Base-by-base conservation (phyloP, 192 early-diverging fungal species). In the Linnemannia hyalina region DNA sequence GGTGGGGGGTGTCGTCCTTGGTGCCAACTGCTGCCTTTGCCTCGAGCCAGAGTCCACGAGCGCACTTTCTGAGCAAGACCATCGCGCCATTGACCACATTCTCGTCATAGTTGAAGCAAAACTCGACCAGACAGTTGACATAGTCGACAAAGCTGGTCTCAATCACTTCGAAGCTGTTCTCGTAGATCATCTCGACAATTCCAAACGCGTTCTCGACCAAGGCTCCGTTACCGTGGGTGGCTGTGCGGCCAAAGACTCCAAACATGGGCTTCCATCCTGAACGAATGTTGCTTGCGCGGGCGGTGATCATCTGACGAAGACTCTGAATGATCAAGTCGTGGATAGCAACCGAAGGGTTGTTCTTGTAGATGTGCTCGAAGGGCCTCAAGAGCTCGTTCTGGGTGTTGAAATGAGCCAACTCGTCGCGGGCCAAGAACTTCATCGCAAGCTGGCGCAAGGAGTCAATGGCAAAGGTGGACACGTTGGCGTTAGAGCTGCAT, bases 391-490 rank as follows among this genome's bases (percentile, higher is more conserved):
- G 97, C 86, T 99, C 97, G 78, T 96, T 95, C 83, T 99, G 97
- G 73, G 97, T 95, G 42, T 96, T 94, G 90, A 95, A 99, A 84
- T 99, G 96, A 10, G 95, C 94, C 76, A 99, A 87, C 88, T 99
- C 97, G 87, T 99, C 97, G 76, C 97, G 93, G 75, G 98, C 97
- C 82, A 99, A 88, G 73, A 99, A 97, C 90, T 98, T 99, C 94
- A 97, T 96, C 68, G 93, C 93, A 36, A 99, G 90, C 90, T 99
- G 97, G n/a, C 97, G 94, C 73, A 99, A 88, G 32, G 95, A 95
- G 81, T 99, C 97, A 73, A 99, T 91, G 8, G 97, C 97, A 92
- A 98, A 97, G 13, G 94, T 93, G 22, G 95, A 94, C 6, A 98
- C 96, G 0, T 90, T 91, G 36, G 90, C 87, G 80, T 96, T 95